Conservation (phyloP, 2,329 filamentous ascomycete genomes). For the Cytospora mali region DNA sequence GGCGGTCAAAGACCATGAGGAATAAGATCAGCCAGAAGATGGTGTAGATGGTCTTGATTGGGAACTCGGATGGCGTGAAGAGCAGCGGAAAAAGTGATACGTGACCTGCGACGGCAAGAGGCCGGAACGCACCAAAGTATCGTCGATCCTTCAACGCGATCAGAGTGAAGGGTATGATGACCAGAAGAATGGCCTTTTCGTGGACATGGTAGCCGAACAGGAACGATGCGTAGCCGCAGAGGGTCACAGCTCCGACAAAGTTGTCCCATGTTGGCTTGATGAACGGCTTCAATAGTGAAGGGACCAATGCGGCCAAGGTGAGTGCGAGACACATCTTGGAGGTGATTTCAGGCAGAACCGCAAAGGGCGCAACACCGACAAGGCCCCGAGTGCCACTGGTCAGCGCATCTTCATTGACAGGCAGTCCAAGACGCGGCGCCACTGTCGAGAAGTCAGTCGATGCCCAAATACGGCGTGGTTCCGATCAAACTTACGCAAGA, state of each 20-base stretch:
- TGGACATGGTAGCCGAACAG: slow-evolving; percentile 99
- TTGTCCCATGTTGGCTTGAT: slow-evolving; percentile 79
- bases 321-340: slow-evolving; percentile 79
- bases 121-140: slow-evolving; percentile 88
- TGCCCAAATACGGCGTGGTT: neutral
- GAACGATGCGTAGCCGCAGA: slow-evolving; percentile 95
- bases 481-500: slow-evolving; percentile 63
- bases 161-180: slow-evolving; percentile 93
- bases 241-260: slow-evolving; percentile 85
- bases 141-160: slow-evolving; percentile 88
- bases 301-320: slow-evolving; percentile 79
- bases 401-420: slow-evolving; percentile 73
- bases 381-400: slow-evolving; percentile 90
- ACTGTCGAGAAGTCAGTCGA: slow-evolving; percentile 54
- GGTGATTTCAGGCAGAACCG: slow-evolving; percentile 84
- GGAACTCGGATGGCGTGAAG: slow-evolving; percentile 90
- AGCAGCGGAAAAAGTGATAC: slow-evolving; percentile 93
- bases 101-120: slow-evolving; percentile 88
- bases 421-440: slow-evolving; percentile 77
- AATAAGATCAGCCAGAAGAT: slow-evolving; percentile 89
- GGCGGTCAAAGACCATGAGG: slow-evolving; percentile 80
- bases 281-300: slow-evolving; percentile 83
- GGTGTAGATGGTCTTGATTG: slow-evolving; percentile 91
- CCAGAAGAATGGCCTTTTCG: slow-evolving; percentile 91
- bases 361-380: slow-evolving; percentile 92